These are phyloP conservation scores for Chrysoporthe cubensis DNA, from an alignment of 2,329 filamentous ascomycete species.

Conservation along the genomic window DNA sequence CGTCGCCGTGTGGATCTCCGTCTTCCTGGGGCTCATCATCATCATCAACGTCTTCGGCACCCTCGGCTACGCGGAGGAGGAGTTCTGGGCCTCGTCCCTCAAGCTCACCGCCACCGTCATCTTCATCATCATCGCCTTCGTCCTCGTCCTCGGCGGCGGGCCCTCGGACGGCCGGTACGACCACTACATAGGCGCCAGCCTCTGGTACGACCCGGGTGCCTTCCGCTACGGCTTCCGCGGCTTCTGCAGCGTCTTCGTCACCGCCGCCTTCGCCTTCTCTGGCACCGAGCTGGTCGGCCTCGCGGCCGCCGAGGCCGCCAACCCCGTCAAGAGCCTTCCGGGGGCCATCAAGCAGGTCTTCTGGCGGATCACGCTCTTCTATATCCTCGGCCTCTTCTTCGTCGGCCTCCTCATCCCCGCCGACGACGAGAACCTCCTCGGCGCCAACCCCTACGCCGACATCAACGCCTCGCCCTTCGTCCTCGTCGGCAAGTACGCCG, in stretches of 20 bases:
- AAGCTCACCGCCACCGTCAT: conserved; percentile 62
- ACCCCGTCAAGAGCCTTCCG: conserved; percentile 74
- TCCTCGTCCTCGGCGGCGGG: conserved; percentile 64
- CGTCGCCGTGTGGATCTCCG: conserved; percentile 57
- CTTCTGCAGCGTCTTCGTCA: conserved; percentile 73
- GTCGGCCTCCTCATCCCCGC: conserved; percentile 55
- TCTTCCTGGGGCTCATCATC: conserved; percentile 57
- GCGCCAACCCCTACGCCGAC: conserved; percentile 50
- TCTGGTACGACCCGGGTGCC: conserved; percentile 55
- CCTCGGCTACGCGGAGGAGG: conserved; percentile 60
- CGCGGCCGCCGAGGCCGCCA: conserved; percentile 71
- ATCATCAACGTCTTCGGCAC: conserved; percentile 61
- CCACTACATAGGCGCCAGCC: conserved; percentile 54
- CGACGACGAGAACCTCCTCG: conserved; percentile 51
- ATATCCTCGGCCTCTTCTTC: conserved; percentile 56
- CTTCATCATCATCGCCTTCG: conserved; percentile 66
- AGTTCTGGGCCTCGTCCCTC: conserved; percentile 61
- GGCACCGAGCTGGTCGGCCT: conserved; percentile 77
- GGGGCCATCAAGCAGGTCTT: conserved; percentile 81
- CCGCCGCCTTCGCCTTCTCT: conserved; percentile 73
- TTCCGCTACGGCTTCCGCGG: conserved; percentile 78
- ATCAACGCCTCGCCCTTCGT: conserved; percentile 60
- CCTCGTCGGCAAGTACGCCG: conserved; percentile 58
- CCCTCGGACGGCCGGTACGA: conserved; percentile 50
- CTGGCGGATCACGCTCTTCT: conserved; percentile 61